Evolutionary conservation across 352 stramenopile genomes (phyloP).

Genomic region (Globisporangium spinosum): DNA sequence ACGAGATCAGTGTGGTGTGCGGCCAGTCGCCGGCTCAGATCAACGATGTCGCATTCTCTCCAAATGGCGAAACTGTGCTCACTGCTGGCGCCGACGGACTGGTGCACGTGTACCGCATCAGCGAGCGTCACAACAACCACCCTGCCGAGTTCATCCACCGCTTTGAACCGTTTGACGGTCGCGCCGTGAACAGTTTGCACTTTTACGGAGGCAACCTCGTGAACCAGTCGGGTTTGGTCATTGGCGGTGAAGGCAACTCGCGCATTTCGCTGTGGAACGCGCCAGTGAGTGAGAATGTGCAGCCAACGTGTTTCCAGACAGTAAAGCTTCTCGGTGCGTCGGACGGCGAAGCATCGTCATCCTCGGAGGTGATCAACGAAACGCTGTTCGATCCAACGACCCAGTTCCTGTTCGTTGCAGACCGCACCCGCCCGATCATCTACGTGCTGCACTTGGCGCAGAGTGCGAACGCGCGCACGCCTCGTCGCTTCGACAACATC

Average conservation of each 20-base stretch:
- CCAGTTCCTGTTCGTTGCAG: conserved; percentile 79
- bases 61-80: conserved; percentile 49
- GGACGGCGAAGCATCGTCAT: conserved; percentile 20
- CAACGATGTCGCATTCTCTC: conserved; percentile 76
- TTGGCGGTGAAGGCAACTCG: conserved; percentile 67
- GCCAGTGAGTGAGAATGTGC: conserved; percentile 47
- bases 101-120: conserved; percentile 76
- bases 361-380: conserved; percentile 40
- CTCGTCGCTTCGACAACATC: conserved; percentile 71
- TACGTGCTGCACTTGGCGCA: conserved; percentile 64
- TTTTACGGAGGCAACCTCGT: conserved; percentile 57
- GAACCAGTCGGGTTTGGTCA: conserved; percentile 47
- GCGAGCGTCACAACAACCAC: conserved; percentile 39
- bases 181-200: conserved; percentile 64
- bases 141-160: conserved; percentile 65
- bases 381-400: conserved; percentile 64
- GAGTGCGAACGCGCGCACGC: conserved; percentile 30
- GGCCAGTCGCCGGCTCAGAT: conserved; percentile 63
- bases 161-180: conserved; percentile 74
- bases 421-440: conserved; percentile 53
- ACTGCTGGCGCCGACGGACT: conserved; percentile 72
- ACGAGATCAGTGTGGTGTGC: conserved; percentile 68
- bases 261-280: conserved; percentile 59
- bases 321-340: conserved; percentile 40
- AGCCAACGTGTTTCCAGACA: conserved; percentile 60